A percentile compares a stretch with the other conserved stretches of the same genome.
phyloP scores from a whole-genome alignment of 2,329 filamentous ascomycete genomes.

The Monilinia laxa region DNA sequence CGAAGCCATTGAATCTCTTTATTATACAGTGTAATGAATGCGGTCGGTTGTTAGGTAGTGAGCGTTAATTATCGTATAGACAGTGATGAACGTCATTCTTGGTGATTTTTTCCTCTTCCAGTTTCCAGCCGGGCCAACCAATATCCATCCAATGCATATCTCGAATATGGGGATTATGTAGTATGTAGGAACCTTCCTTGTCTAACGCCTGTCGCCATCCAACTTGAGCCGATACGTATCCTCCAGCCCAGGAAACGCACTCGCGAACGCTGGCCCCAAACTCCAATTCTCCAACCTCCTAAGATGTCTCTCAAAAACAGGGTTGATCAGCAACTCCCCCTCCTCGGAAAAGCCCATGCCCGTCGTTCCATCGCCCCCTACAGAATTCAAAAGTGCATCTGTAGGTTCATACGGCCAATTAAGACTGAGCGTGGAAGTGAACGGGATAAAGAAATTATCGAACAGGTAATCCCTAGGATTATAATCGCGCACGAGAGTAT shows the following conservation, averaged over 20 bases:
- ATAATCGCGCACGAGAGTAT: constrained; percentile 57
- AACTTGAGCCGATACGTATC: constrained; percentile 44
- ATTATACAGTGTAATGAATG: not conserved
- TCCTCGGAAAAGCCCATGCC: constrained; percentile 45
- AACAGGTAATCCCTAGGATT: constrained; percentile 58
- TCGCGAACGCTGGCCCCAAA: constrained; percentile 66
- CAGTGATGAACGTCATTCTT: not conserved
- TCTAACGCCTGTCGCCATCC: constrained; percentile 33
- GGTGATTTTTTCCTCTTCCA: not conserved
- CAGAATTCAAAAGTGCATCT: constrained; percentile 62
- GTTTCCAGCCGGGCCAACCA: not conserved
- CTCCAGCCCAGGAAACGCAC: constrained; percentile 59
- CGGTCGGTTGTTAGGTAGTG: not conserved
- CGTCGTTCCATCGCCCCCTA: constrained; percentile 59
- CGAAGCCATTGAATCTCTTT: not conserved
- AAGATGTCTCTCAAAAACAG: constrained; percentile 80
- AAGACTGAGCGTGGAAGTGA: constrained; percentile 70
- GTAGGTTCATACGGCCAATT: constrained; percentile 83
- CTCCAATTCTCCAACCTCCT: constrained; percentile 78
- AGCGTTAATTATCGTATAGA: not conserved
- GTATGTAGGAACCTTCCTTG: not conserved
- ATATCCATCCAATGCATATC: too few species aligned
- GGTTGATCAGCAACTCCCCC: constrained; percentile 73
- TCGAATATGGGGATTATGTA: not conserved
- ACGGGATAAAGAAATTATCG: constrained; percentile 81